Conservation (phyloP, 176 grass and related monocot species). For the Olyra latifolia region DNA sequence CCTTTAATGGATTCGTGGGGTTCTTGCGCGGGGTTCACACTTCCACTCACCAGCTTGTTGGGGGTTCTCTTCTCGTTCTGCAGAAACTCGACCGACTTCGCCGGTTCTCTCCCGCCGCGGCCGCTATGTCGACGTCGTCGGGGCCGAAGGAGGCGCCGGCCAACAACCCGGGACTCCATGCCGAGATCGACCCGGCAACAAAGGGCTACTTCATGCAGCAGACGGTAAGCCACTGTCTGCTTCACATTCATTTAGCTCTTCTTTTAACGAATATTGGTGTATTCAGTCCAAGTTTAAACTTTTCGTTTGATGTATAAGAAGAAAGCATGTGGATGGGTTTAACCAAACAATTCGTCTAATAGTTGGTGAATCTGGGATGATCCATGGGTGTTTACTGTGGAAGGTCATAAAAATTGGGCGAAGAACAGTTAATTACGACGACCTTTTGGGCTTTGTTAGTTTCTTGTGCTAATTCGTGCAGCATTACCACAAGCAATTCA, state of each 20-base stretch:
- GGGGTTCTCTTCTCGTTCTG: background rate
- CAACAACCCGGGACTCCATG: constrained; percentile 75
- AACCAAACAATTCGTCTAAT: background rate
- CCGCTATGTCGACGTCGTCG: constrained; percentile 62
- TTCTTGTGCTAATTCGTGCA: background rate
- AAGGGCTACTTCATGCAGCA: constrained; percentile 98
- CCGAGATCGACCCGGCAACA: constrained; percentile 67
- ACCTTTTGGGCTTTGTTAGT: background rate
- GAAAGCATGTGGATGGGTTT: background rate
- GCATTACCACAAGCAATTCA: background rate
- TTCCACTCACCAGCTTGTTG: constrained; percentile 14
- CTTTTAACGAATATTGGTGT: background rate
- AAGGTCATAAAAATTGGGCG: background rate
- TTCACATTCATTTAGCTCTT: background rate
- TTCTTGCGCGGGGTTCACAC: background rate
- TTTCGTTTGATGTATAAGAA: background rate
- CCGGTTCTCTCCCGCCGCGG: constrained; percentile 16
- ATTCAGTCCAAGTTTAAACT: background rate
- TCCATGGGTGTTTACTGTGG: background rate
- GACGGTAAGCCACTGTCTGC: constrained; percentile 39
- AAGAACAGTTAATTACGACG: background rate
- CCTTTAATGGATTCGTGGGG: background rate
- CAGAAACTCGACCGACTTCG: constrained; percentile 53
- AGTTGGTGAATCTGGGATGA: background rate
- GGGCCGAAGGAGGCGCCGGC: constrained; percentile 64